phyloP scores from a whole-genome alignment of 495 filamentous ascomycete species.

The Penicillium goetzii region DNA sequence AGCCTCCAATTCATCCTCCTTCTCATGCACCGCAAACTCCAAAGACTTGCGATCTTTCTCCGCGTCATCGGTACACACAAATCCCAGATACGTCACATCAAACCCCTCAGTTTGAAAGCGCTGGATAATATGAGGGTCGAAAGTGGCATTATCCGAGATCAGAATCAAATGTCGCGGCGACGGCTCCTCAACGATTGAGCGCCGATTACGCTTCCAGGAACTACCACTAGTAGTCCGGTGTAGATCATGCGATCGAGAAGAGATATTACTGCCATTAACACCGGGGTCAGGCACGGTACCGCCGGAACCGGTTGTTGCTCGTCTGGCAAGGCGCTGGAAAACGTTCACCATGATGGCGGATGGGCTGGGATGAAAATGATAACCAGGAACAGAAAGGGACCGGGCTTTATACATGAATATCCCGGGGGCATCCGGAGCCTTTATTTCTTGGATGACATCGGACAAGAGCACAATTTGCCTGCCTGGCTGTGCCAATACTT shows the following conservation, averaged over 20 bases:
- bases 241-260: conserved; percentile 17
- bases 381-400: background rate
- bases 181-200: conserved; percentile 20
- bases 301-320: conserved; percentile 24
- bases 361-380: background rate
- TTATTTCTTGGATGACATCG: conserved; percentile 22
- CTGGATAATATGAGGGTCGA: conserved; percentile 56
- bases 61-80: conserved; percentile 49
- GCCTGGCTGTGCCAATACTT: conserved; percentile 29
- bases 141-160: conserved; percentile 61
- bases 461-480: conserved; percentile 23
- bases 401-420: background rate
- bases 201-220: conserved; percentile 20
- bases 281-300: conserved; percentile 7
- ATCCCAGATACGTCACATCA: conserved; percentile 60
- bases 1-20: conserved; percentile 46
- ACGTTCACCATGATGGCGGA: conserved; percentile 30
- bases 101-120: conserved; percentile 69
- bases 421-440: conserved; percentile 6
- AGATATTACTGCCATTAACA: background rate
- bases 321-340: conserved; percentile 27
- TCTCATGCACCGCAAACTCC: conserved; percentile 52
- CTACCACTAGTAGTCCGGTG: conserved; percentile 22
- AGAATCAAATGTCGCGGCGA: conserved; percentile 53
- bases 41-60: conserved; percentile 38